Evolutionary conservation across 106 monocot genomes (phyloP), one percentile per base, ranked within the genome.

Genomic region (Dactylorhiza incarnata): DNA sequence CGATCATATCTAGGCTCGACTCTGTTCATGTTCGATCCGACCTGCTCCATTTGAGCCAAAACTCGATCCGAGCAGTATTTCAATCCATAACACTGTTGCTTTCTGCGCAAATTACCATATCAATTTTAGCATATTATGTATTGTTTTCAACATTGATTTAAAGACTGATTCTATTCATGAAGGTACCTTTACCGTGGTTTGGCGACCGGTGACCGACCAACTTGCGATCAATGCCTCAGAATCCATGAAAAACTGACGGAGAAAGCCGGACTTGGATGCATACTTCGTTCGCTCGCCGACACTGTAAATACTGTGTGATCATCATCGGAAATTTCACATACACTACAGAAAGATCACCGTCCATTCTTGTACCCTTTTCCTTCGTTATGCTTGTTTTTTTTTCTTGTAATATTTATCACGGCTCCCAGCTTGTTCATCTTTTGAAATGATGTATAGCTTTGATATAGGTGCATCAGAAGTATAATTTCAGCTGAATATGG

Each of bases 181-280:
- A 96, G 96, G 84, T 96, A 93, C 66, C 78, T 96, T 29, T 91
- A 96, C 74, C 85, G 96, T 82, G 96, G 96, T 4, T 82, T 96
- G 77, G 86, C 93, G 53, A 96, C 96, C 15, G 90, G 96, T 77
- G 96, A 96, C 66, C 73, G 96, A 55, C 90, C 93, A 10, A 96
- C 96, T 8, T 96, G 96, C 51, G 93, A 96, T 71, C 96, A 96
- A 72, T 96, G 96, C 82, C 85, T 96, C 14, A 91, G 78, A 76
- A 93, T 96, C 74, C 96, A 96, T 66, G 96, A 96, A 77, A 90
- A 85, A 63, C 79, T 96, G 54, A 91, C 90, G 5, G 96, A 93
- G 69, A 85, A 77, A 81, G 96, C 96, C 29, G 96, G 96, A 13
- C 76, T 93, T 63, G 95, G 93, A 25, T 96, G 95, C 72, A 93